Percentiles rank a stretch among this genome's conserved stretches.
These are phyloP conservation scores for Saprolegnia diclina DNA, from an alignment of 352 stramenopile species.

Conservation along the genomic window DNA sequence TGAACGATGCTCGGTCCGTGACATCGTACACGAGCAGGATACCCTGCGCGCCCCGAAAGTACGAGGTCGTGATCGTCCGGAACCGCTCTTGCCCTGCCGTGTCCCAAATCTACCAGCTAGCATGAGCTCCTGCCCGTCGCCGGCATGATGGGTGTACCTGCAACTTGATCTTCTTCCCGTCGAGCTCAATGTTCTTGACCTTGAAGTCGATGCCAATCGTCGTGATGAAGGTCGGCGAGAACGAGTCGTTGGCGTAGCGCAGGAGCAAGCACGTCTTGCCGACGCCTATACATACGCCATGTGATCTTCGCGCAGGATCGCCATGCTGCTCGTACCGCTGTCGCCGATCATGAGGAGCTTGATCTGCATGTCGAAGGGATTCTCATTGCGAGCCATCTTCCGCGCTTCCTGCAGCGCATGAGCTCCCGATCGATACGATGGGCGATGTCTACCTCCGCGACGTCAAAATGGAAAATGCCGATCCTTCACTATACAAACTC, in stretches of 20 bases:
- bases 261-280: slow-evolving; percentile 86
- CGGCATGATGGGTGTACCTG: slow-evolving; percentile 41
- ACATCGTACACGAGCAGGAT: slow-evolving; percentile 99
- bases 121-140: not conserved
- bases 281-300: slow-evolving; percentile 47
- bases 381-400: slow-evolving; percentile 85
- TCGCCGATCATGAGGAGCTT: slow-evolving; percentile 98
- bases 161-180: slow-evolving; percentile 97
- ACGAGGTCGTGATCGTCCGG: slow-evolving; percentile 98
- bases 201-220: slow-evolving; percentile 90
- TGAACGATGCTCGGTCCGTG: slow-evolving; percentile 95
- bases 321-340: slow-evolving; percentile 65
- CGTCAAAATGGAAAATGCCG: slow-evolving; percentile 26
- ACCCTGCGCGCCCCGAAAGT: slow-evolving; percentile 98
- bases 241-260: slow-evolving; percentile 87
- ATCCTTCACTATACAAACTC: slow-evolving; percentile 17
- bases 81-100: slow-evolving; percentile 98
- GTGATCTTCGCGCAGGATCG: not conserved
- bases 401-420: not conserved
- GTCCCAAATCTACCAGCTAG: slow-evolving; percentile 89
- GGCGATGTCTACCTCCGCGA: not conserved
- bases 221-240: slow-evolving; percentile 87
- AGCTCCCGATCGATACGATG: not conserved
- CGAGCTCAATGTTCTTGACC: slow-evolving; percentile 90
- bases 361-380: slow-evolving; percentile 96